Percentiles rank a stretch among this genome's conserved stretches.
These are phyloP conservation scores for Diaporthe capsici DNA, from an alignment of 2,329 filamentous ascomycete species.

Conservation along the genomic window DNA sequence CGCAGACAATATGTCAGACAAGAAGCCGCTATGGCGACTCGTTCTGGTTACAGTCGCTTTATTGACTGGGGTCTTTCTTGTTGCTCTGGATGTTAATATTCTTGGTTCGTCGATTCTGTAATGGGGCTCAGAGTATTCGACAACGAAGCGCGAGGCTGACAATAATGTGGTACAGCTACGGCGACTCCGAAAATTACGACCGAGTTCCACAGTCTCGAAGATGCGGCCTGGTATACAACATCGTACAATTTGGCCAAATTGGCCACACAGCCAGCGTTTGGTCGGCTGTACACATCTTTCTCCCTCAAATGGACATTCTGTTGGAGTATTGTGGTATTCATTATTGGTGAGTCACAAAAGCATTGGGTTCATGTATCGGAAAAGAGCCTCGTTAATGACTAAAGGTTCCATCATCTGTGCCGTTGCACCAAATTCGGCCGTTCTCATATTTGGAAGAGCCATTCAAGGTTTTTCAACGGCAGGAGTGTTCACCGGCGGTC, in stretches of 20 bases:
- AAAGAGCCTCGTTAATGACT: neutral
- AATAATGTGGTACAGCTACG: neutral
- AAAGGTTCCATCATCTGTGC: constrained; percentile 30
- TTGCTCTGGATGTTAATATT: constrained; percentile 19
- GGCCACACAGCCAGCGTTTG: constrained; percentile 29
- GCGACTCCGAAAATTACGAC: constrained; percentile 35
- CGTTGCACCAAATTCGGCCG: constrained; percentile 29
- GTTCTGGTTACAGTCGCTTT: neutral
- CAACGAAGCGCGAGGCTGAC: neutral
- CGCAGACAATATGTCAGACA: too few species aligned
- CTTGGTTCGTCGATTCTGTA: neutral
- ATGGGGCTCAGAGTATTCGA: too few species aligned
- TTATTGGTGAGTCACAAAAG: neutral
- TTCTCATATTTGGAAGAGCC: constrained; percentile 29
- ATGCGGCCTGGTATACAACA: constrained; percentile 33
- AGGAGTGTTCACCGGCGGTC: constrained; percentile 29
- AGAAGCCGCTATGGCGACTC: constrained; percentile 5
- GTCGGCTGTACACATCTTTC: constrained; percentile 34
- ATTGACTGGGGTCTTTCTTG: neutral
- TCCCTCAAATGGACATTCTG: constrained; percentile 31
- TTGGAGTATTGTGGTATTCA: constrained; percentile 19
- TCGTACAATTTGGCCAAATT: constrained; percentile 30
- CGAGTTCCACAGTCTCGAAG: constrained; percentile 31
- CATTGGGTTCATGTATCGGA: too few species aligned
- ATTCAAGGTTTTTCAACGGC: constrained; percentile 26